phyloP scores from a whole-genome alignment of 2,329 filamentous ascomycete species.

The Fusarium hostae region DNA sequence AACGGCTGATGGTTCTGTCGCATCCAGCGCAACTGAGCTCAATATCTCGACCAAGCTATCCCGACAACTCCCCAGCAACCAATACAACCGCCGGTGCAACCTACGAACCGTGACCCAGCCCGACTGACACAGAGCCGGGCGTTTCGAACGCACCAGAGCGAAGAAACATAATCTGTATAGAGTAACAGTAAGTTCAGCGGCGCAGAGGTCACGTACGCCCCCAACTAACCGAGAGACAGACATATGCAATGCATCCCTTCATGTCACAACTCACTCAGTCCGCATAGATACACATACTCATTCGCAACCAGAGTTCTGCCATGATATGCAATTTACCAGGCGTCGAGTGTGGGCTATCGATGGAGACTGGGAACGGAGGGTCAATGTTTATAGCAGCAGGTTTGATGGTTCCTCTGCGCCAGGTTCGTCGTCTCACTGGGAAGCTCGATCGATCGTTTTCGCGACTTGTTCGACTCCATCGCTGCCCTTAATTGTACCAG shows the following conservation, averaged over 20 bases:
- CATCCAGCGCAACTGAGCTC: rapidly evolving
- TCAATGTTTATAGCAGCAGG: too few relatives aligned
- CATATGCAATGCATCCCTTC: rapidly evolving
- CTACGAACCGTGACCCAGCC: rapidly evolving
- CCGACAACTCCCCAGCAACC: rapidly evolving
- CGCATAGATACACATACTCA: neutral
- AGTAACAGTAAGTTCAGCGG: too few relatives aligned
- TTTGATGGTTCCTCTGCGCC: rapidly evolving
- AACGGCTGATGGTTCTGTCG: neutral
- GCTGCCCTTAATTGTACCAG: neutral
- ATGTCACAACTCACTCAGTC: neutral
- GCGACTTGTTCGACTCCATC: rapidly evolving
- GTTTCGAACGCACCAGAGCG: neutral
- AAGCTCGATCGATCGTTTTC: too few relatives aligned
- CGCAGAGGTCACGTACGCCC: rapidly evolving
- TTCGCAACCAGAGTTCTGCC: neutral
- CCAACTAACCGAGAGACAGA: neutral
- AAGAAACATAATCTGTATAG: neutral
- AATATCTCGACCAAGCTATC: rapidly evolving
- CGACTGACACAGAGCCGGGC: rapidly evolving
- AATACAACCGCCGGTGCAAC: neutral
- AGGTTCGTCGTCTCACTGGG: neutral
- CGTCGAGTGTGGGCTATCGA: too few relatives aligned
- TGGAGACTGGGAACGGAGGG: too few relatives aligned
- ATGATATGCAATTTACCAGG: too few relatives aligned